Base-by-base conservation (phyloP, 331 rosid species). In the Quercus tomentella region DNA sequence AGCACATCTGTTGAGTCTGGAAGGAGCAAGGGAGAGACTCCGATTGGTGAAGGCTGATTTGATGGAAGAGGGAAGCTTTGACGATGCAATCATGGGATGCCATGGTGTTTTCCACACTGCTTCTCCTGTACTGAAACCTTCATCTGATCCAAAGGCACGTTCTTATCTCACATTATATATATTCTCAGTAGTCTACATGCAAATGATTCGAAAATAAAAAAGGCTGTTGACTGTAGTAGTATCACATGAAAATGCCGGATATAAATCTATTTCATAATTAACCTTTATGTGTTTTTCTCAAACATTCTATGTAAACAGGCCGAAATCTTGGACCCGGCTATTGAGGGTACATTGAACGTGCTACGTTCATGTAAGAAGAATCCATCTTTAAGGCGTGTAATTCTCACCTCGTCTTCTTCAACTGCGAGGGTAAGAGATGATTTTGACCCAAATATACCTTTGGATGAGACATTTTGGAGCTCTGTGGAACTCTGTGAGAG, bases 321-420 rank as follows among this genome's bases (percentile, higher is more conserved):
- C 15, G 97, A 95, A 72, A 89, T 88, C 3, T 76, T 95, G 88
- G 86, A 89, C 58, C 96, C 97, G 0, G 92, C 98, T 1, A 69
- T 89, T 5, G 84, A 91, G 74, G 97, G 98, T 6, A 91, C 98
- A 8, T 71, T 95, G 52, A 95, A 95, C 57, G 92, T 95, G 81
- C 80, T 91, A 43, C 90, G 87, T 20, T 95, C 97, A 4, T 95
- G 98, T 72, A 52, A 61, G 51, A 91, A 84, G 86, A 95, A 90
- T 70, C 83, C 90, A 4, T 72, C 83, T 9, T 86, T 92, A 30
- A 61, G 82, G 75, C 90, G 94, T 14, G 94, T 92, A 30, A 89
- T 95, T 35, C 86, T 95, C 66, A 93, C 98, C 4, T 95, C 98
- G 16, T 95, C 98, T 14, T 91, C 97, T 71, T 90, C 97, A n/a